These are phyloP conservation scores for Bocquillonia castaneifolia DNA, from an alignment of 441 rosid species.

Conservation along the genomic window DNA sequence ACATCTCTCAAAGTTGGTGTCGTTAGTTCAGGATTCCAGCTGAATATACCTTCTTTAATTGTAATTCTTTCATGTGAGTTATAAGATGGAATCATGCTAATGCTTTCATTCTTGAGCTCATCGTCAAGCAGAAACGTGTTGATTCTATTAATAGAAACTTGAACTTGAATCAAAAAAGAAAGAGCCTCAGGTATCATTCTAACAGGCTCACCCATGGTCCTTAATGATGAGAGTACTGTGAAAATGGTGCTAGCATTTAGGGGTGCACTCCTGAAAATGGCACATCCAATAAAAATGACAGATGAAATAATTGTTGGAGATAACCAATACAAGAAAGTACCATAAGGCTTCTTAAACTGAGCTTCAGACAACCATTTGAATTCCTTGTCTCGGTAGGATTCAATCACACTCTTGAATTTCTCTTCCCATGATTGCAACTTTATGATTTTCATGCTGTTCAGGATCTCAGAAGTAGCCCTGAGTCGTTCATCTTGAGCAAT, in stretches of 20 bases:
- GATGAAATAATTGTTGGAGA: constrained; percentile 76
- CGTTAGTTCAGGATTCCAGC: constrained; percentile 59
- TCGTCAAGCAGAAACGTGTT: constrained; percentile 61
- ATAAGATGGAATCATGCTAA: constrained; percentile 22
- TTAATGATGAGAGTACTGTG: constrained; percentile 69
- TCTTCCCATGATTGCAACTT: no score
- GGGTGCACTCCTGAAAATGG: constrained; percentile 52
- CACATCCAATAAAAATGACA: constrained; percentile 63
- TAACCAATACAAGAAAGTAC: constrained; percentile 61
- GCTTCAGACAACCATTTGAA: constrained; percentile 67
- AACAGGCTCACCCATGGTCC: constrained; percentile 74
- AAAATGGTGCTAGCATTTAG: constrained; percentile 78
- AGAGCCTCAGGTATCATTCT: no score
- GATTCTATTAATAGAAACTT: no score
- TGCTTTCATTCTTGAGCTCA: constrained; percentile 45
- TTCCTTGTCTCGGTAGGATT: constrained; percentile 51
- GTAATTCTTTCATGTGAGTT: constrained; percentile 33
- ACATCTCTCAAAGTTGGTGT: constrained; percentile 42
- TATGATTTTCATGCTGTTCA: constrained; percentile 81
- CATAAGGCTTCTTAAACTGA: constrained; percentile 51
- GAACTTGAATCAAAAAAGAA: no score
- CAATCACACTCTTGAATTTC: constrained; percentile 61
- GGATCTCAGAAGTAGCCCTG: constrained; percentile 71
- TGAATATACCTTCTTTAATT: constrained; percentile 58
- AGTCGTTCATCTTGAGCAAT: constrained; percentile 68